phyloP scores from a whole-genome alignment of 805 yeast species.

The Metschnikowia shivogae region DNA sequence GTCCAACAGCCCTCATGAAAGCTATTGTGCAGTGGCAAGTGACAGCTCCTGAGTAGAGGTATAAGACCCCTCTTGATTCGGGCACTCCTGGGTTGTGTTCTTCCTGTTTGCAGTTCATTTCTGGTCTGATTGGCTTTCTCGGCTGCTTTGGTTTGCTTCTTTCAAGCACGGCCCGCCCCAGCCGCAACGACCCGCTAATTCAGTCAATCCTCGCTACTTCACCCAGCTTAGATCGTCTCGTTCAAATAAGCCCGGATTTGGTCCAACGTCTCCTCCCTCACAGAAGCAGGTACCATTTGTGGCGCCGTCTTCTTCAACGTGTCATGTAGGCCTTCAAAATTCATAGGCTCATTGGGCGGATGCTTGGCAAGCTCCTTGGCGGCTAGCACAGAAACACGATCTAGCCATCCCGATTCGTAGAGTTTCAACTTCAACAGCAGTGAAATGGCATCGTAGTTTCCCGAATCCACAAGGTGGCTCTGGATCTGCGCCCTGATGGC shows the following conservation, averaged over 20 bases:
- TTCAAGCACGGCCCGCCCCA: too few relatives aligned
- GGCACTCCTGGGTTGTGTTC: too few relatives aligned
- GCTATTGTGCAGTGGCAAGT: too few relatives aligned
- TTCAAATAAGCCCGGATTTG: constrained; percentile 60
- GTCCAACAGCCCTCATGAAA: too few relatives aligned
- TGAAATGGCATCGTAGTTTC: constrained; percentile 75
- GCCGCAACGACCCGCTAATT: too few relatives aligned
- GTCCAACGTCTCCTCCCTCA: constrained; percentile 55
- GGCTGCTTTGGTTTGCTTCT: too few relatives aligned
- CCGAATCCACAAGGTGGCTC: constrained; percentile 66
- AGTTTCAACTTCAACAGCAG: constrained; percentile 59
- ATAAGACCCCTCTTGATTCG: too few relatives aligned
- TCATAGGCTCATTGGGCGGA: constrained; percentile 35
- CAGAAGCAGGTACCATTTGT: constrained; percentile 63
- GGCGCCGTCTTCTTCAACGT: constrained; percentile 63
- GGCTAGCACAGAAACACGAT: constrained; percentile 61
- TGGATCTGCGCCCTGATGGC: constrained; percentile 60
- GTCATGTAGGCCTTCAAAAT: constrained; percentile 49
- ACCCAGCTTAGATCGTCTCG: constrained; percentile 12
- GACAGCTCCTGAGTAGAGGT: too few relatives aligned
- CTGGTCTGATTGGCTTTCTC: too few relatives aligned
- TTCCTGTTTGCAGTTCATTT: too few relatives aligned
- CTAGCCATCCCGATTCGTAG: constrained; percentile 83
- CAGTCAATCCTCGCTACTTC: background rate
- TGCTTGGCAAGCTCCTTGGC: constrained; percentile 40